Base-by-base conservation (phyloP, 2,329 filamentous ascomycete species). In the Plenodomus tracheiphilus region DNA sequence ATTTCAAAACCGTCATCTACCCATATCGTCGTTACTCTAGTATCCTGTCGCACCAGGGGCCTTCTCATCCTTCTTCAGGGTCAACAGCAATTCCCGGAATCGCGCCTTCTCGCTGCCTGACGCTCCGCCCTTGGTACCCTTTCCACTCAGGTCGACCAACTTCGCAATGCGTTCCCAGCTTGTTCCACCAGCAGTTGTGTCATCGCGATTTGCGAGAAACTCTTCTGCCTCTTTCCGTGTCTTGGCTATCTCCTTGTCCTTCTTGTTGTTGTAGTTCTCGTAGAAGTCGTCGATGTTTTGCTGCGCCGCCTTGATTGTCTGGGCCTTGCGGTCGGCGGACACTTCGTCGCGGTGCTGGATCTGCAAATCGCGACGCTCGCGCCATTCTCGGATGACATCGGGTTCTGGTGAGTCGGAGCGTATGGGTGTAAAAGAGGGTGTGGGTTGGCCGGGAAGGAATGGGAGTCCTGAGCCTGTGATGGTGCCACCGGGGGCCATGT, bases 131-230 rank as follows among this genome's bases (percentile, higher is more conserved):
- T 86, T 89, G 51, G 84, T 78, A 13, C 93, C 91, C 78, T 97
- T 99, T 54, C 94, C 94, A 66, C 91, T 97, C 58, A 99, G 76
- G 75, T 99, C 94, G n/a, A 97, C 92, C 62, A 99, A 75, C 79
- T 97, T 99, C 19, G 92, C 88, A 68, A 99, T 97, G 61, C 94
- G 87, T 78, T 99, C 94, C 94, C 94, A 99, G 81, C 90, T 96
- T 4, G 94, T 99, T 54, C 94, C 94, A 42, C 94, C 94, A 10
- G 90, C 90, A 19, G 91, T 89, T 34, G 92, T 97, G 72, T 97
- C 92, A 72, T 99, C 93, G 52, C 92, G 85, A 73, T 81, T 91
- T 46, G 84, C 86, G 39, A 97, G 78, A 75, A 97, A 99, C 69
- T 96, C 86, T 68, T 97, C 93, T 6, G 93, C 94, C 64, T 99